These are phyloP conservation scores for Elsinoe necatrix DNA, from an alignment of 2,329 filamentous ascomycete genomes.

Conservation along the genomic window DNA sequence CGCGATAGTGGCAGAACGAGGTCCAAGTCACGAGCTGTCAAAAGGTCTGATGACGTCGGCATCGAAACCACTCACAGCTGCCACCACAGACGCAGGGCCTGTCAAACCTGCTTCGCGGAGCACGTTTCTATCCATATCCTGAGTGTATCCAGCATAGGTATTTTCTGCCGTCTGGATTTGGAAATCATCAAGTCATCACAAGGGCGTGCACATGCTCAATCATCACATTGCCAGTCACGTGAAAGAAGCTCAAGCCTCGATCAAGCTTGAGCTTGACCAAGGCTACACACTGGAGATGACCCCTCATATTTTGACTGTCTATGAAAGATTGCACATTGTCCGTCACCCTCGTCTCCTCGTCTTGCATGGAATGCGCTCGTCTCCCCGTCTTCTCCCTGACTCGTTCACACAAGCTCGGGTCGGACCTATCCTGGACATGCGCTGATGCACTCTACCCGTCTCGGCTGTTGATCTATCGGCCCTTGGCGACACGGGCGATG, in stretches of 20 bases:
- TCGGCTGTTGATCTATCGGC: conserved; percentile 34
- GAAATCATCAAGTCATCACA: no score
- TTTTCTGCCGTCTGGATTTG: no score
- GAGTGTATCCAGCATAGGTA: no score
- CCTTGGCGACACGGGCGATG: conserved; percentile 46
- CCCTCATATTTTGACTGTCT: conserved; percentile 9
- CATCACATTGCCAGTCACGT: not conserved
- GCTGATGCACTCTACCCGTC: not conserved
- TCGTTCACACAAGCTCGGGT: not conserved
- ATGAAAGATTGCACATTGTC: conserved; percentile 14
- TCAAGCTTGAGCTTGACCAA: not conserved
- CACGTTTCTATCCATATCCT: not conserved
- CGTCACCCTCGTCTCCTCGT: not conserved
- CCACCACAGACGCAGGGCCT: not conserved
- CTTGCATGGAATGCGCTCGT: not conserved
- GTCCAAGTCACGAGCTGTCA: not conserved
- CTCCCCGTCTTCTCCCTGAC: not conserved
- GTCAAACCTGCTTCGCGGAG: not conserved
- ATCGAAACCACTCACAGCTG: not conserved
- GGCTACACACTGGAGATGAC: not conserved
- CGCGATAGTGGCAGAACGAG: not conserved
- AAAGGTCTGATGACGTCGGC: not conserved
- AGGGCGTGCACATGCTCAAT: not conserved
- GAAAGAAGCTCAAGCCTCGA: not conserved
- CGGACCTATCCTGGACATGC: not conserved